A percentile compares a stretch with the other conserved stretches of the same genome.
Evolutionary conservation across 176 grass and related monocot genomes (phyloP).

Genomic region (Musa acuminata): DNA sequence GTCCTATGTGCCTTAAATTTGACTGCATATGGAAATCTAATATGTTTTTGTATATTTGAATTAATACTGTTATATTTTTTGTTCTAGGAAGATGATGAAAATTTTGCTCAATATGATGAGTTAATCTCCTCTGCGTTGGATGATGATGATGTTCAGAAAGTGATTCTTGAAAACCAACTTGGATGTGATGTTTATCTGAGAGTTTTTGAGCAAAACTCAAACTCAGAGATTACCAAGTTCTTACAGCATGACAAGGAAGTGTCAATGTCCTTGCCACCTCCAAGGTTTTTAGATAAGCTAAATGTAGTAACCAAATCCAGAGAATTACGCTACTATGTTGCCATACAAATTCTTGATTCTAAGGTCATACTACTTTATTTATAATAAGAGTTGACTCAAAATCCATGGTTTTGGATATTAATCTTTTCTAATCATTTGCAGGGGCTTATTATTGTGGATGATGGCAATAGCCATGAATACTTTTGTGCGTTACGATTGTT

Average conservation of each 20-base stretch:
- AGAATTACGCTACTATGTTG: slow-evolving; percentile 87
- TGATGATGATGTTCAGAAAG: slow-evolving; percentile 82
- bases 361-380: slow-evolving; percentile 40
- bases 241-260: slow-evolving; percentile 61
- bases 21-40: background rate
- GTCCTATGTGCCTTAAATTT: slow-evolving; percentile 21
- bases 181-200: slow-evolving; percentile 92
- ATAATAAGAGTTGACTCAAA: background rate
- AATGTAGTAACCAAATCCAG: slow-evolving; percentile 58
- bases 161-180: slow-evolving; percentile 83
- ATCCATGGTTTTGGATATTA: background rate
- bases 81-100: slow-evolving; percentile 45
- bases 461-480: slow-evolving; percentile 84
- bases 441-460: slow-evolving; percentile 80
- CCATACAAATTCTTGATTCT: slow-evolving; percentile 80
- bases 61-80: background rate
- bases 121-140: slow-evolving; percentile 68
- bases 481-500: slow-evolving; percentile 91
- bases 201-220: slow-evolving; percentile 49
- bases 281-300: slow-evolving; percentile 79
- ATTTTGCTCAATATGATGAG: slow-evolving; percentile 25
- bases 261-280: slow-evolving; percentile 69
- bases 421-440: slow-evolving; percentile 26
- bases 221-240: slow-evolving; percentile 34
- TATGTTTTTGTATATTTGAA: slow-evolving; percentile 9